Percentiles rank a stretch among this genome's conserved stretches.
Conservation (phyloP, 345 rosid species). For the Clausena lansium region DNA sequence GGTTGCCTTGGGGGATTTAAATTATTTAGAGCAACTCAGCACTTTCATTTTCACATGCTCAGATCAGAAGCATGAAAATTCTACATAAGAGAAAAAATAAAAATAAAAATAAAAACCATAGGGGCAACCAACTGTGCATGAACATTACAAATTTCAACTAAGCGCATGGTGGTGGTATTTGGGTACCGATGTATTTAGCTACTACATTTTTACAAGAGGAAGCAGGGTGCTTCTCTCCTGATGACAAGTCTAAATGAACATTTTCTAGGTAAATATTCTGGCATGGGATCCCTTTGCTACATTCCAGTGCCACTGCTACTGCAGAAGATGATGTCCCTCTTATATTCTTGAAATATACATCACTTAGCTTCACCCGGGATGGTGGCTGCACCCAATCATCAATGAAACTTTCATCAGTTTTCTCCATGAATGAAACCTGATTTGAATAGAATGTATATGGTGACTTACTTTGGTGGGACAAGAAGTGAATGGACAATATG, state of each 20-base stretch:
- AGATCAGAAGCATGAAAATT: not conserved
- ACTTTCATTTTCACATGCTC: not conserved
- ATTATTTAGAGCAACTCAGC: no score
- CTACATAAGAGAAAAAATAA: not conserved
- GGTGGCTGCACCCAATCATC: conserved; percentile 20
- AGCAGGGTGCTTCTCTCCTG: conserved; percentile 33
- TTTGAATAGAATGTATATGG: not conserved
- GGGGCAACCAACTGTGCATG: not conserved
- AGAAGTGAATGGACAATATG: conserved; percentile 51
- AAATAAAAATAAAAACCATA: not conserved
- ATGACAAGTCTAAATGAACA: conserved; percentile 43
- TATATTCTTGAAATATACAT: conserved; percentile 35
- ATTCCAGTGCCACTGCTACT: conserved; percentile 32
- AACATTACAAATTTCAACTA: not conserved
- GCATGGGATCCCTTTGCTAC: conserved; percentile 33
- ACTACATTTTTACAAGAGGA: conserved; percentile 52
- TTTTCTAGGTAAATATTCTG: conserved; percentile 41
- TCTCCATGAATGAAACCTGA: not conserved
- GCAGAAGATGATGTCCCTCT: conserved; percentile 33
- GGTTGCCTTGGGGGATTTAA: no score
- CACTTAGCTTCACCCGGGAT: conserved; percentile 31
- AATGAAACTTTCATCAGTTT: not conserved
- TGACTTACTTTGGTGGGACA: conserved; percentile 41
- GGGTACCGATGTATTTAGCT: conserved; percentile 53
- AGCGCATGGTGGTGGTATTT: conserved; percentile 53